Conservation (phyloP, 768 basidiomycete species). For the Cantharellus anzutake region DNA sequence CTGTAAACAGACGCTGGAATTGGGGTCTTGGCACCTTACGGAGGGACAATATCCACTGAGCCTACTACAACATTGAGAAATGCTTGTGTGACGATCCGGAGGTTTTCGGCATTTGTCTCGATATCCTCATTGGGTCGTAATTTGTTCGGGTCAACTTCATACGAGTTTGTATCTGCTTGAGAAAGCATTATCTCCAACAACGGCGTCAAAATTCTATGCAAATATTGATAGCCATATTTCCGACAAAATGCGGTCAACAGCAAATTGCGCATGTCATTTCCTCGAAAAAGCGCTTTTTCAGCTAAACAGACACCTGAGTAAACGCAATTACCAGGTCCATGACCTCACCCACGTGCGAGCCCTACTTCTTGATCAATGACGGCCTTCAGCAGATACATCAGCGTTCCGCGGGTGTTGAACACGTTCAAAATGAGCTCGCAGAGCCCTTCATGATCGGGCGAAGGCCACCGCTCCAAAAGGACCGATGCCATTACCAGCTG, state of each 20-base stretch:
- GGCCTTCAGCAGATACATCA: slow-evolving; percentile 57
- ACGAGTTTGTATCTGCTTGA: slow-evolving; percentile 53
- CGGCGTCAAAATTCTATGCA: slow-evolving; percentile 61
- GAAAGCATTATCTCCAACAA: slow-evolving; percentile 55
- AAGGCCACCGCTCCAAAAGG: slow-evolving; percentile 72
- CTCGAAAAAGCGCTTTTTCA: slow-evolving; percentile 68
- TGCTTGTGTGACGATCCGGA: slow-evolving; percentile 51
- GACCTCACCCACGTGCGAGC: slow-evolving; percentile 31
- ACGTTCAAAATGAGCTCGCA: slow-evolving; percentile 70
- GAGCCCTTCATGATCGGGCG: slow-evolving; percentile 54
- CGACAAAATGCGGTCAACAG: slow-evolving; percentile 73
- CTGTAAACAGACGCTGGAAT: neutral
- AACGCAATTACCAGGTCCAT: neutral
- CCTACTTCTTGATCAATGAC: slow-evolving; percentile 77
- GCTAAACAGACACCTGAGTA: slow-evolving; percentile 25
- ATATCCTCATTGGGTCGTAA: slow-evolving; percentile 35
- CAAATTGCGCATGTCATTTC: slow-evolving; percentile 74
- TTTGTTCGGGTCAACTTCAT: slow-evolving; percentile 49
- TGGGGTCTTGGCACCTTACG: slow-evolving; percentile 29
- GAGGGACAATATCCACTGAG: slow-evolving; percentile 50
- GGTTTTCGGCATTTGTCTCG: slow-evolving; percentile 45
- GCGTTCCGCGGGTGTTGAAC: slow-evolving; percentile 56
- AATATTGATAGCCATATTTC: slow-evolving; percentile 82
- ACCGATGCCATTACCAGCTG: slow-evolving; percentile 55
- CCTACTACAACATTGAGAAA: slow-evolving; percentile 59